phyloP scores from a whole-genome alignment of 2,329 filamentous ascomycete species.

The Chaetomiaceae sp. region DNA sequence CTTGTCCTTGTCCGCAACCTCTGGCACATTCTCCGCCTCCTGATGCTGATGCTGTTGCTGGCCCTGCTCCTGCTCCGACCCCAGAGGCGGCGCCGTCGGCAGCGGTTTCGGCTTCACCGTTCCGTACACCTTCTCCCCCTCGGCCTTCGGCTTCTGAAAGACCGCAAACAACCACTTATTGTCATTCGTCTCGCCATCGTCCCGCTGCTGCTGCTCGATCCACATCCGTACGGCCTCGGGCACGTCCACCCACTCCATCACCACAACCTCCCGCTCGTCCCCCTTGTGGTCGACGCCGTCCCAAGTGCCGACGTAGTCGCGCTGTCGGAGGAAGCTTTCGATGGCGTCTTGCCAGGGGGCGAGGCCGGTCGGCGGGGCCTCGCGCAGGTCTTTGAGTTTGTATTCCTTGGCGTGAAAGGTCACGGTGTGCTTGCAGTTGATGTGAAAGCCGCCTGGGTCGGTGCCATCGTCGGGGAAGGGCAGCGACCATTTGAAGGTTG shows the following conservation, averaged over 20 bases:
- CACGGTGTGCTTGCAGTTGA: slow-evolving; percentile 28
- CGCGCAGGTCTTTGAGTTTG: slow-evolving; percentile 28
- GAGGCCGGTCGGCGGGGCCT: slow-evolving; percentile 23
- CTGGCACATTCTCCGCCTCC: not conserved
- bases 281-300: slow-evolving; percentile 40
- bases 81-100: not conserved
- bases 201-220: slow-evolving; percentile 33
- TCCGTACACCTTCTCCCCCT: slow-evolving; percentile 32
- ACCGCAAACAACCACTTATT: slow-evolving; percentile 29
- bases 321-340: slow-evolving; percentile 26
- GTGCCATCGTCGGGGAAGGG: slow-evolving; percentile 31
- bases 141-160: slow-evolving; percentile 30
- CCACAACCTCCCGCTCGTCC: slow-evolving; percentile 35
- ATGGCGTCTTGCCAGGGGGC: slow-evolving; percentile 30
- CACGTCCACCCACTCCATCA: slow-evolving; percentile 35
- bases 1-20: slow-evolving; percentile 24
- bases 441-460: slow-evolving; percentile 30
- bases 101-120: slow-evolving; percentile 17
- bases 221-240: slow-evolving; percentile 34
- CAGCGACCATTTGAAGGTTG: slow-evolving; percentile 30
- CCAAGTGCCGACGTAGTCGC: slow-evolving; percentile 39
- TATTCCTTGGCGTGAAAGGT: slow-evolving; percentile 31
- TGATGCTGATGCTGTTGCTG: not conserved
- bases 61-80: not conserved
- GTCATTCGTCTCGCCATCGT: slow-evolving; percentile 17